These are phyloP conservation scores for Xerocomus brunneocitrinus DNA, from an alignment of 768 basidiomycete genomes.

Conservation along the genomic window DNA sequence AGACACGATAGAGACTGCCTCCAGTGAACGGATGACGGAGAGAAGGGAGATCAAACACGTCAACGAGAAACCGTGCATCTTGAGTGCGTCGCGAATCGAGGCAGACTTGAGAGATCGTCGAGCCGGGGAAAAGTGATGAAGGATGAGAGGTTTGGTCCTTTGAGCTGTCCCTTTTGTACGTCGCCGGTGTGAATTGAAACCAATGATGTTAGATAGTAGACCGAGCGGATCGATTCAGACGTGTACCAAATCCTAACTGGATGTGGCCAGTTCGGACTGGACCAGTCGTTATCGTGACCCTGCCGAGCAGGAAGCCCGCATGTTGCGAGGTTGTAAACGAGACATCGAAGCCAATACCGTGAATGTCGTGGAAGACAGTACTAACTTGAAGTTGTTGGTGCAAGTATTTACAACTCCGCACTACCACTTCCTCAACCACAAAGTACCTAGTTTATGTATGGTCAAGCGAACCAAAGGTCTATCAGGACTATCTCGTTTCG, in stretches of 20 bases:
- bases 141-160: not conserved
- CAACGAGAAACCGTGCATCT: slow-evolving; percentile 18
- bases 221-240: not conserved
- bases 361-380: not conserved
- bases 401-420: slow-evolving; percentile 8
- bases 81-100: slow-evolving; percentile 12
- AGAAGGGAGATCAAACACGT: slow-evolving; percentile 12
- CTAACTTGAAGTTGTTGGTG: not conserved
- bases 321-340: no score
- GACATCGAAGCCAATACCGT: no score
- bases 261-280: not conserved
- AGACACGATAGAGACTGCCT: slow-evolving; percentile 17
- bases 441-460: slow-evolving; percentile 18
- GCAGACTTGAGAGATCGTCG: slow-evolving; percentile 14
- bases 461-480: slow-evolving; percentile 40
- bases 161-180: slow-evolving; percentile 11
- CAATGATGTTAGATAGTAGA: not conserved
- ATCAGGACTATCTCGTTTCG: slow-evolving; percentile 42
- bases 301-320: not conserved
- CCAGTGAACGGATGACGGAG: slow-evolving; percentile 8
- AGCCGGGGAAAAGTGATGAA: not conserved
- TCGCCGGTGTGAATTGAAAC: slow-evolving; percentile 11
- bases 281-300: not conserved
- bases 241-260: not conserved
- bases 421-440: not conserved